Percentiles rank a stretch among this genome's conserved stretches.
phyloP scores from a whole-genome alignment of 1,284 basidiomycete genomes.

The Leccinum fuscescens region DNA sequence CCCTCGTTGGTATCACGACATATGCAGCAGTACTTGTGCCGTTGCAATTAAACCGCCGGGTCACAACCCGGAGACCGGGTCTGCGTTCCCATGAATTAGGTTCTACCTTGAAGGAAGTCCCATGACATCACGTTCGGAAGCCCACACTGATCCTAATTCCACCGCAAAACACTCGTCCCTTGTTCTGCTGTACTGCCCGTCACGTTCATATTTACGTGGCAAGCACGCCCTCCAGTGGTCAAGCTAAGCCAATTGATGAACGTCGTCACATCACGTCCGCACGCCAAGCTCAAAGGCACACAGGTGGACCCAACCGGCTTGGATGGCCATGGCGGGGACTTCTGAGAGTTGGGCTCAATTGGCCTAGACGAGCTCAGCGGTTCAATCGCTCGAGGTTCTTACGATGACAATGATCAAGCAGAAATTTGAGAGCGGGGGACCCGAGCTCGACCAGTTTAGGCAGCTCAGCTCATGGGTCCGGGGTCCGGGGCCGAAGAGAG shows the following conservation, averaged over 20 bases:
- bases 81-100: too few species aligned
- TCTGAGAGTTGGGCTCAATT: not conserved
- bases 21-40: not conserved
- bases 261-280: not conserved
- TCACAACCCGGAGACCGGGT: too few species aligned
- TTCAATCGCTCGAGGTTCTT: not conserved
- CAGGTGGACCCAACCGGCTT: too few species aligned
- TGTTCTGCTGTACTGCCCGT: too few species aligned
- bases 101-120: too few species aligned
- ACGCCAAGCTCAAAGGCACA: too few species aligned
- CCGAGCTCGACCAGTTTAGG: not conserved
- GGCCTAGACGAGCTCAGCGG: not conserved
- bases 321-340: not conserved
- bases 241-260: not conserved
- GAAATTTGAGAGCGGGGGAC: not conserved
- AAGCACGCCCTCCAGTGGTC: not conserved
- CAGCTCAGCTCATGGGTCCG: not conserved
- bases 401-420: not conserved
- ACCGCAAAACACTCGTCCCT: too few species aligned
- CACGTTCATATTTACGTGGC: too few species aligned
- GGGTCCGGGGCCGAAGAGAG: not conserved
- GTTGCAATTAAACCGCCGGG: too few species aligned
- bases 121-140: too few species aligned
- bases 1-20: too few species aligned
- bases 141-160: too few species aligned